Conservation (phyloP, 1,284 basidiomycete genomes). For the Cerrena zonata region DNA sequence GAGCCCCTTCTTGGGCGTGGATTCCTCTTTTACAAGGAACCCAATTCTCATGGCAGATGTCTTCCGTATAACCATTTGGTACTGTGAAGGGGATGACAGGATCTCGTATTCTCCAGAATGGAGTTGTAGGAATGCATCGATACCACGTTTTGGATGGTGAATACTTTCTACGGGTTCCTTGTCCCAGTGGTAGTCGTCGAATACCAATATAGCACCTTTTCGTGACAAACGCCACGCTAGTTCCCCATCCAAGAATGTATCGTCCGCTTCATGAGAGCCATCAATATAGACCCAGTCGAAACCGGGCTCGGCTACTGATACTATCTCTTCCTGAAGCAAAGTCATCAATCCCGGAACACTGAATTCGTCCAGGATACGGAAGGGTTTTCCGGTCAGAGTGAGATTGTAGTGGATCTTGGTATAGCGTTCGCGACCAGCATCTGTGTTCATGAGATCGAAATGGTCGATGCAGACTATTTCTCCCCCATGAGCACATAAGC, state of each 20-base stretch:
- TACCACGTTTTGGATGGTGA: too few species aligned
- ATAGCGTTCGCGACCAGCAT: conserved; percentile 42
- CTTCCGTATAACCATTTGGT: conserved; percentile 50
- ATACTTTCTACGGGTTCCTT: too few species aligned
- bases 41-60: conserved; percentile 48
- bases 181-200: too few species aligned
- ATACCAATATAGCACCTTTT: too few species aligned
- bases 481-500: conserved; percentile 40
- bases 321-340: conserved; percentile 43
- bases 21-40: conserved; percentile 33
- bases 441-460: conserved; percentile 49
- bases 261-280: too few species aligned
- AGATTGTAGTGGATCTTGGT: conserved; percentile 45
- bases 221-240: too few species aligned
- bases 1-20: neutral
- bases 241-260: too few species aligned
- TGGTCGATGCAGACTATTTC: conserved; percentile 53
- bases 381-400: conserved; percentile 34
- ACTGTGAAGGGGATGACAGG: conserved; percentile 33
- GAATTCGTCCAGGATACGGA: conserved; percentile 46
- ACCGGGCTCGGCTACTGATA: conserved; percentile 31
- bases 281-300: conserved; percentile 61
- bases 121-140: too few species aligned
- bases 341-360: conserved; percentile 47
- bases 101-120: too few species aligned